phyloP scores from a whole-genome alignment of 2,329 filamentous ascomycete species.

The Hymenoscyphus scutula region DNA sequence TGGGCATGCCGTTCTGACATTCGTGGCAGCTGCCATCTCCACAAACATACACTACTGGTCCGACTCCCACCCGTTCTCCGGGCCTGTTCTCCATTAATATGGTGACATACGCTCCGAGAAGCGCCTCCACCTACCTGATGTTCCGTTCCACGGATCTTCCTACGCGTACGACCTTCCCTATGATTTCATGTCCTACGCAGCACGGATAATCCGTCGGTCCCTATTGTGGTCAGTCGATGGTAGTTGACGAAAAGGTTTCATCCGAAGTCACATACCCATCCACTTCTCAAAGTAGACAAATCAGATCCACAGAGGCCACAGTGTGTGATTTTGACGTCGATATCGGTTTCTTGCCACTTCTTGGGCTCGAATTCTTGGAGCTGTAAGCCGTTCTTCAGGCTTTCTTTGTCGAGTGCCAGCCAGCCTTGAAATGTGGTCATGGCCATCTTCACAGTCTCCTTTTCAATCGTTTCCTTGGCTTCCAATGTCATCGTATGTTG shows the following conservation, averaged over 20 bases:
- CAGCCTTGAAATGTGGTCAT: not conserved
- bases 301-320: slow-evolving; percentile 48
- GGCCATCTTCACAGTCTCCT: not conserved
- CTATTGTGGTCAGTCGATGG: not conserved
- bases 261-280: not conserved
- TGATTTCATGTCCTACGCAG: not conserved
- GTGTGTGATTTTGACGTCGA: slow-evolving; percentile 51
- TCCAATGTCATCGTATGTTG: not conserved
- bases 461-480: not conserved
- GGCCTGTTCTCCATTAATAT: not conserved
- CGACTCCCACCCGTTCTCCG: not conserved
- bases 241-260: too few species aligned
- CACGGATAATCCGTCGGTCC: not conserved
- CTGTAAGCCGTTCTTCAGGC: not conserved
- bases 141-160: not conserved
- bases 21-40: not conserved
- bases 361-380: slow-evolving; percentile 38
- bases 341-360: slow-evolving; percentile 47
- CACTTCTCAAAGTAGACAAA: slow-evolving; percentile 28
- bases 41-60: not conserved
- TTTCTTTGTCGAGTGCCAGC: not conserved
- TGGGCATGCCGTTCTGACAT: not conserved
- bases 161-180: not conserved
- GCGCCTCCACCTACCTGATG: not conserved
- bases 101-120: not conserved